A percentile compares a stretch with the other conserved stretches of the same genome.
Conservation (phyloP, 2,329 filamentous ascomycete species). For the Nothomitra cinnamomea region DNA sequence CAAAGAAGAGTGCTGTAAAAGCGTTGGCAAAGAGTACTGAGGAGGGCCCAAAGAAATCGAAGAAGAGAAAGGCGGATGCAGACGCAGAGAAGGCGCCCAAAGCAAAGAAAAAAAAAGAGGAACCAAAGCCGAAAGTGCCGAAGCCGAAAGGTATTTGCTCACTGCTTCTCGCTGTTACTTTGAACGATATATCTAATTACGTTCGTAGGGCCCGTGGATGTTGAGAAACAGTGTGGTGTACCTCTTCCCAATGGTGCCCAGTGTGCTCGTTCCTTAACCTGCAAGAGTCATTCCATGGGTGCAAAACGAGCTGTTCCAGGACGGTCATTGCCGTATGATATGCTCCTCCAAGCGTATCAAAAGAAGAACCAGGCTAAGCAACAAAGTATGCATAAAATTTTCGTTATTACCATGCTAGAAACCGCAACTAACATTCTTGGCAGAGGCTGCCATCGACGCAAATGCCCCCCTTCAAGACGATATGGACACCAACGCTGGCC, state of each 20-base stretch:
- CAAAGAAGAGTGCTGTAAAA: conserved; percentile 49
- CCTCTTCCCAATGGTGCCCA: conserved; percentile 68
- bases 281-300: conserved; percentile 92
- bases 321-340: conserved; percentile 77
- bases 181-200: neutral
- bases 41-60: conserved; percentile 39
- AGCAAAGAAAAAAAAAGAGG: conserved; percentile 89
- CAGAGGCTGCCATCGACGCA: conserved; percentile 85
- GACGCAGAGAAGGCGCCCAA: conserved; percentile 52
- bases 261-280: conserved; percentile 77
- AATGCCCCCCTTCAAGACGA: conserved; percentile 82
- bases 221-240: conserved; percentile 87
- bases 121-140: conserved; percentile 63
- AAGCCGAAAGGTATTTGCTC: conserved; percentile 58
- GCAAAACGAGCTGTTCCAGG: conserved; percentile 80
- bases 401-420: neutral
- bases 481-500: conserved; percentile 59
- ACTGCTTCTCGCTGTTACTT: neutral
- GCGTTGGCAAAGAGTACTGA: conserved; percentile 32
- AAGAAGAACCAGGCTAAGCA: conserved; percentile 99
- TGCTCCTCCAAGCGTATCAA: conserved; percentile 73
- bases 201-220: conserved; percentile 55
- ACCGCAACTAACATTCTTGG: neutral
- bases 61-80: conserved; percentile 61
- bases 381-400: conserved; percentile 50